Evolutionary conservation across 164 flowering plant genomes (phyloP).

Genomic region (Stephania yunnanensis): DNA sequence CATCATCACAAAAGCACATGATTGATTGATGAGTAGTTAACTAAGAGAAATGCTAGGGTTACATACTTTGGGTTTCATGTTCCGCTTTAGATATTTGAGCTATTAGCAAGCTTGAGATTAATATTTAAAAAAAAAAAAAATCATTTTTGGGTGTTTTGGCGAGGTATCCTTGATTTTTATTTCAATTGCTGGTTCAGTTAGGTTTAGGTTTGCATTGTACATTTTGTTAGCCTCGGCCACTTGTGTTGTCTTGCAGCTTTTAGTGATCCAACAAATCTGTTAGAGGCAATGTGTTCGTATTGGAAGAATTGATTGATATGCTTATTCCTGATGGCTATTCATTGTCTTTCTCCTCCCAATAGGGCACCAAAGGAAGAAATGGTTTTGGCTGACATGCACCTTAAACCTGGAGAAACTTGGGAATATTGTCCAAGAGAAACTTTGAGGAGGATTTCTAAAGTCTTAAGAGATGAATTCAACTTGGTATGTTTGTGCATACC

Average conservation of each 20-base stretch:
- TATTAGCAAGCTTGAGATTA: not conserved
- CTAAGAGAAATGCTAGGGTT: too few relatives aligned
- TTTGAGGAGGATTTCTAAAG: slow-evolving; percentile 57
- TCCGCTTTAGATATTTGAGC: not conserved
- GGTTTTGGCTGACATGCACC: slow-evolving; percentile 94
- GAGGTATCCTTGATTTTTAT: not conserved
- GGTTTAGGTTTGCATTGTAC: not conserved
- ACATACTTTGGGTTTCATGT: too few relatives aligned
- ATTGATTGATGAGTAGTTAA: too few relatives aligned
- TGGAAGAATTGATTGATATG: not conserved
- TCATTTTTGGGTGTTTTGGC: not conserved
- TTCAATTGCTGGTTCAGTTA: not conserved
- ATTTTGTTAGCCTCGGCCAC: not conserved
- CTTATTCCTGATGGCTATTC: not conserved
- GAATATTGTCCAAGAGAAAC: slow-evolving; percentile 95
- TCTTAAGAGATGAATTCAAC: slow-evolving; percentile 83
- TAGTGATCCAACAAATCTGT: not conserved
- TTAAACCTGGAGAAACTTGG: slow-evolving; percentile 82
- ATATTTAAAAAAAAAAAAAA: too few relatives aligned
- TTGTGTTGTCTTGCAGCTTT: not conserved
- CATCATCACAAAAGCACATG: too few relatives aligned
- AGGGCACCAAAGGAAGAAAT: slow-evolving; percentile 79
- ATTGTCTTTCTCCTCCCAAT: slow-evolving; percentile 16
- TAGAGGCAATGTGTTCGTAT: not conserved
- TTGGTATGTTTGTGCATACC: slow-evolving; percentile 46